Conservation (phyloP, 1,284 basidiomycete species). For the Ustanciosporium gigantosporum region DNA sequence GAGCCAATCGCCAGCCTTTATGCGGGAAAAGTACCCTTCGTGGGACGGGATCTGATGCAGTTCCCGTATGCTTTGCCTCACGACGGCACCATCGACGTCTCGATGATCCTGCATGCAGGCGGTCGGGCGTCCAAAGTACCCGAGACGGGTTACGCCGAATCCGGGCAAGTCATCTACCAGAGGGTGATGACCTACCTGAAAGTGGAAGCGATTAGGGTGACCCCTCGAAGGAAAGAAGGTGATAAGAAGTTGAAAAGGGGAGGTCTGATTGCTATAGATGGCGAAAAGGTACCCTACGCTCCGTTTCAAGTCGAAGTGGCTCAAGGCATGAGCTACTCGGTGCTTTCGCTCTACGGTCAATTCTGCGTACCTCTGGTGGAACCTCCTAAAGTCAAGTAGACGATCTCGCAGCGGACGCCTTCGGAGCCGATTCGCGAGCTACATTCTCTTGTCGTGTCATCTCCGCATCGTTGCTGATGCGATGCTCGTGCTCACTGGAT, state of each 20-base stretch:
- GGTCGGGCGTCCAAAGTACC: slow-evolving; percentile 47
- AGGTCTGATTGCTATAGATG: slow-evolving; percentile 68
- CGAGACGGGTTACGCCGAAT: slow-evolving; percentile 44
- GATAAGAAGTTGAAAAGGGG: slow-evolving; percentile 38
- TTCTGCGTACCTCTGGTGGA: slow-evolving; percentile 30
- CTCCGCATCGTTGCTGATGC: too few species aligned
- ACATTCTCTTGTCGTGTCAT: too few species aligned
- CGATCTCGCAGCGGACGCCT: too few species aligned
- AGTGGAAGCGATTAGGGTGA: slow-evolving; percentile 54
- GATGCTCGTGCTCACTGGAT: too few species aligned
- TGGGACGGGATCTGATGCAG: slow-evolving; percentile 55
- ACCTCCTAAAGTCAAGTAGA: slow-evolving; percentile 11
- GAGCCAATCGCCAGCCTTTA: slow-evolving; percentile 50
- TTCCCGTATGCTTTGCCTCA: slow-evolving; percentile 54
- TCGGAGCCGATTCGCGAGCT: too few species aligned
- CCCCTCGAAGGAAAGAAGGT: slow-evolving; percentile 38
- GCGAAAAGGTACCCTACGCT: slow-evolving; percentile 78
- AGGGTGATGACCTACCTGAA: slow-evolving; percentile 50
- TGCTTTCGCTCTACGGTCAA: slow-evolving; percentile 35
- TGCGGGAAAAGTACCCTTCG: slow-evolving; percentile 56
- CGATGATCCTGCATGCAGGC: slow-evolving; percentile 44
- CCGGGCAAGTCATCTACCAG: slow-evolving; percentile 47
- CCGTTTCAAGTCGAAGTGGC: slow-evolving; percentile 79
- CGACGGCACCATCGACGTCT: slow-evolving; percentile 51
- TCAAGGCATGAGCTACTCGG: slow-evolving; percentile 24